Conservation (phyloP, 371 early-diverging fungal species). For the Apophysomyces sp. region DNA sequence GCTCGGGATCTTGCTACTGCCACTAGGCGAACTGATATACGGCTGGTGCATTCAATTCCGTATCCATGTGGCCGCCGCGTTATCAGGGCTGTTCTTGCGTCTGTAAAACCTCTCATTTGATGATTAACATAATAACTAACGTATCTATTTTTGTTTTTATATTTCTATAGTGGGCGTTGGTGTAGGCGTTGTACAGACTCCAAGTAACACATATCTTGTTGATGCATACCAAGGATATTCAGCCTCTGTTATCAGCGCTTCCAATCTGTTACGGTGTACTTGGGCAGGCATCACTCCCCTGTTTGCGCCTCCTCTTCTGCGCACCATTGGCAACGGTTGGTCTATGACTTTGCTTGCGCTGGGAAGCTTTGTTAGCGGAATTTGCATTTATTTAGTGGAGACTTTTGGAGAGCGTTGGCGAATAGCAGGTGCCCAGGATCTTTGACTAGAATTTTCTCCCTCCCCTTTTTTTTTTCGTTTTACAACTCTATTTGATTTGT, state of each 20-base stretch:
- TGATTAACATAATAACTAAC: neutral
- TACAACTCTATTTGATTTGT: neutral
- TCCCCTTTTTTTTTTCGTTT: neutral
- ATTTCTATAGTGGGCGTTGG: conserved; percentile 42
- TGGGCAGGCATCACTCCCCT: conserved; percentile 43
- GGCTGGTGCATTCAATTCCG: conserved; percentile 43
- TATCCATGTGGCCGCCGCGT: conserved; percentile 19
- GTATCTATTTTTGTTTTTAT: neutral
- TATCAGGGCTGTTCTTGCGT: conserved; percentile 42
- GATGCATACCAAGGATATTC: conserved; percentile 41
- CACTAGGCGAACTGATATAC: conserved; percentile 35
- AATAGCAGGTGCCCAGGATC: neutral
- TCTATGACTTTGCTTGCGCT: conserved; percentile 37
- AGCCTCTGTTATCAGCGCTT: conserved; percentile 44
- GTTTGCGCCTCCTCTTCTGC: conserved; percentile 34
- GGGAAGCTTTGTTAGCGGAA: conserved; percentile 26
- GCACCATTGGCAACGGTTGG: conserved; percentile 46
- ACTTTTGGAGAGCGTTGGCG: conserved; percentile 18
- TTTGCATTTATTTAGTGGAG: conserved; percentile 31
- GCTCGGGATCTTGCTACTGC: conserved; percentile 41
- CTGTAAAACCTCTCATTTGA: conserved; percentile 9
- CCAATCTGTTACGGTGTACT: conserved; percentile 41
- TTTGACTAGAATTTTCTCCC: neutral
- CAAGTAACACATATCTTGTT: conserved; percentile 45
- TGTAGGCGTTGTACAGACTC: conserved; percentile 43